Conservation (phyloP, 768 basidiomycete genomes). For the Ephemerocybe angulata region DNA sequence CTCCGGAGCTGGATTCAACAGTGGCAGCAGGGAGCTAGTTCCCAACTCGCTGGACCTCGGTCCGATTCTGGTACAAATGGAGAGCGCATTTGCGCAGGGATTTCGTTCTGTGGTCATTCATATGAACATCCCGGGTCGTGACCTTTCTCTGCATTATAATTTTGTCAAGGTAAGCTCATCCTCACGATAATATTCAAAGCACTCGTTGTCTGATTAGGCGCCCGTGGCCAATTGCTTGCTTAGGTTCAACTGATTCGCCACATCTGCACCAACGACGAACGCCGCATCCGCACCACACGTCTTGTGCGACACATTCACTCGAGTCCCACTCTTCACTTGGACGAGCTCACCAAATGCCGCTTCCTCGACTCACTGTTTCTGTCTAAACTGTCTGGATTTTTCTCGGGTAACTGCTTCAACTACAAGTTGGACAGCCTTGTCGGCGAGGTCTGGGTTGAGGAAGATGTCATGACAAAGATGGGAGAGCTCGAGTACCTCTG, state of each 20-base stretch:
- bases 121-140: background rate
- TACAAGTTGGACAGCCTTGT: conserved; percentile 19
- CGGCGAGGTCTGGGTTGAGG: conserved; percentile 20
- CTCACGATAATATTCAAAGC: background rate
- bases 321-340: conserved; percentile 2
- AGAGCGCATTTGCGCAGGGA: background rate
- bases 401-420: background rate
- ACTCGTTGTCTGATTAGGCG: background rate
- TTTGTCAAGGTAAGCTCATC: background rate
- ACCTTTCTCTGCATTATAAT: background rate
- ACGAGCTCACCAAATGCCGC: background rate
- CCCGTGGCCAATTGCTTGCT: background rate
- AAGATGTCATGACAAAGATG: conserved; percentile 18
- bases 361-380: background rate
- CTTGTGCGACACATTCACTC: background rate
- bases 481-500: conserved; percentile 16
- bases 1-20: background rate
- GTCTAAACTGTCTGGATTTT: background rate
- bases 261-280: background rate
- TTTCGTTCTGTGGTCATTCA: background rate
- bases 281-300: background rate
- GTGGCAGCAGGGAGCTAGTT: background rate
- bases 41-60: background rate
- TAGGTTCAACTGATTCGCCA: background rate
- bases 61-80: background rate